Evolutionary conservation across 2,329 filamentous ascomycete genomes (phyloP).

Genomic region (Trichoderma atrobrunneum): DNA sequence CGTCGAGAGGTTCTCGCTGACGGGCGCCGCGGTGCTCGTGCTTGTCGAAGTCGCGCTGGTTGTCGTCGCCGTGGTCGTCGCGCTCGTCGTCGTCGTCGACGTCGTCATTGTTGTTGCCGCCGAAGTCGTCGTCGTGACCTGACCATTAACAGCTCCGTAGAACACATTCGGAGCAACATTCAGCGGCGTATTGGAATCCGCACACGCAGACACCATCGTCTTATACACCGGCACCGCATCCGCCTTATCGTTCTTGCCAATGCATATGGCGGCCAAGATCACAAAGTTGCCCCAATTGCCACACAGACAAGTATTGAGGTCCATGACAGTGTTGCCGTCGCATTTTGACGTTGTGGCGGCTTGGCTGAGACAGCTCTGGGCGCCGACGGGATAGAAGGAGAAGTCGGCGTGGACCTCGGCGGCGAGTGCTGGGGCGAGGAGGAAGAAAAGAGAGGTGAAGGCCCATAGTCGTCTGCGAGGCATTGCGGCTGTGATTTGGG

Average conservation of each 20-base stretch:
- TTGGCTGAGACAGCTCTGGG: conserved; percentile 42
- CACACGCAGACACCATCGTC: conserved; percentile 44
- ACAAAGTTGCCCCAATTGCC: conserved; percentile 49
- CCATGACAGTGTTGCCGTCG: conserved; percentile 35
- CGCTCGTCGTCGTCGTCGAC: background rate
- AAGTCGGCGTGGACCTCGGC: conserved; percentile 32
- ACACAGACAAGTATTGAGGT: conserved; percentile 51
- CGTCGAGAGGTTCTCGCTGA: conserved; percentile 31
- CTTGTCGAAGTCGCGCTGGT: conserved; percentile 20
- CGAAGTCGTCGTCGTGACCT: conserved; percentile 8
- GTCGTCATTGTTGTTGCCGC: conserved; percentile 15
- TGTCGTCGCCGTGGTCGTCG: background rate
- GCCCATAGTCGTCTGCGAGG: conserved; percentile 25
- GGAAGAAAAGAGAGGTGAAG: conserved; percentile 31
- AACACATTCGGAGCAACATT: conserved; percentile 37
- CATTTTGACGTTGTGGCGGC: conserved; percentile 42
- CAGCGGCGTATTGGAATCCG: conserved; percentile 43
- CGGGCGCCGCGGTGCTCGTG: background rate
- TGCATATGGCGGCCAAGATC: conserved; percentile 44
- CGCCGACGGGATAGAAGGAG: conserved; percentile 32
- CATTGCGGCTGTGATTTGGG: conserved; percentile 24
- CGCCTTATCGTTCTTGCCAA: conserved; percentile 34
- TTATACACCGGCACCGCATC: conserved; percentile 44
- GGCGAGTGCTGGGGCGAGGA: conserved; percentile 24
- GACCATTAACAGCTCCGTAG: conserved; percentile 1